Evolutionary conservation across 1,284 basidiomycete species (phyloP).

Genomic region (Ustilago bromivora): DNA sequence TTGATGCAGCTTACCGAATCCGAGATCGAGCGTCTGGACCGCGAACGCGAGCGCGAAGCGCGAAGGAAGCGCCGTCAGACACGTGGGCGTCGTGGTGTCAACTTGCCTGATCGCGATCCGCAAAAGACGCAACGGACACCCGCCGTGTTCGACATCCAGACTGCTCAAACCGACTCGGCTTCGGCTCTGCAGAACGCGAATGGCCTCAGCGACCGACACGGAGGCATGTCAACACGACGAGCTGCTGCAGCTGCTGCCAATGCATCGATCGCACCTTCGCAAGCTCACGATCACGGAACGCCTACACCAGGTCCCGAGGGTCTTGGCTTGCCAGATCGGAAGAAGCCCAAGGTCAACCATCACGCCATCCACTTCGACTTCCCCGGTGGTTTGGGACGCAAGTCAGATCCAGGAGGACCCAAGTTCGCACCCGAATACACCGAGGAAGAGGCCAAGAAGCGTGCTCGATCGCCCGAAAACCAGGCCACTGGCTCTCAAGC

Average conservation of each 20-base stretch:
- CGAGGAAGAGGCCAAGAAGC: conserved; percentile 53
- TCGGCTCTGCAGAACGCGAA: conserved; percentile 27
- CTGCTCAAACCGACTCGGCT: conserved; percentile 43
- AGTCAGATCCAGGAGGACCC: conserved; percentile 51
- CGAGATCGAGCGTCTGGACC: conserved; percentile 86
- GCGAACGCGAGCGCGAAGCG: conserved; percentile 91
- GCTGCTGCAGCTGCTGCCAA: conserved; percentile 64
- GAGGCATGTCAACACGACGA: conserved; percentile 53
- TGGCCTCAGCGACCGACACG: conserved; percentile 41
- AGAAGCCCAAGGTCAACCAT: conserved; percentile 54
- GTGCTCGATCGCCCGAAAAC: conserved; percentile 47
- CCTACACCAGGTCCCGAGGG: conserved; percentile 54
- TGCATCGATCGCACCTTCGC: conserved; percentile 57
- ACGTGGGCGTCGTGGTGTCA: conserved; percentile 87
- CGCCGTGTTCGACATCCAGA: conserved; percentile 65
- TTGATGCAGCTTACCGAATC: conserved; percentile 89
- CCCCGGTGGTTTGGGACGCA: conserved; percentile 64
- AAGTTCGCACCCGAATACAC: conserved; percentile 50
- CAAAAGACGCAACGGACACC: conserved; percentile 83
- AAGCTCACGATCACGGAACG: conserved; percentile 48
- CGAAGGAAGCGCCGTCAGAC: conserved; percentile 86
- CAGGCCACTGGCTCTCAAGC: conserved; percentile 44
- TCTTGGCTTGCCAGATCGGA: conserved; percentile 48
- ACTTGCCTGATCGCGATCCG: conserved; percentile 91
- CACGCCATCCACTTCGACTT: conserved; percentile 64